These are phyloP conservation scores for Camellia sinensis DNA, from an alignment of 148 eudicot genomes.

Conservation along the genomic window DNA sequence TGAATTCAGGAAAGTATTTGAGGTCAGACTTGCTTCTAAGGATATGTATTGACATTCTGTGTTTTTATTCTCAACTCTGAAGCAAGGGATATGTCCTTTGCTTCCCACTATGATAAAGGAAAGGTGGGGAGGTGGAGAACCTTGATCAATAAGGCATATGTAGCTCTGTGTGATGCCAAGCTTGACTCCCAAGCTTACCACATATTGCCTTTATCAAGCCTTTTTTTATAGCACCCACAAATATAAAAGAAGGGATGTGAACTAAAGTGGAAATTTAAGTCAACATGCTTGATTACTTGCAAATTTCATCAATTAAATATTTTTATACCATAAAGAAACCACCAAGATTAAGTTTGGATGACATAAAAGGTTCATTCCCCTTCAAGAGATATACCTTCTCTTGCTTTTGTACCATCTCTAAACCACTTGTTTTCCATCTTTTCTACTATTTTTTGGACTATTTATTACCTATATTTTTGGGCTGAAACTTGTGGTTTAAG, in stretches of 20 bases:
- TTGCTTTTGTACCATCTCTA: too few species aligned
- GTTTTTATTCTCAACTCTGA: slow-evolving; percentile 6
- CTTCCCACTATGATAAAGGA: slow-evolving; percentile 46
- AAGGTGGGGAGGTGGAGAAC: slow-evolving; percentile 26
- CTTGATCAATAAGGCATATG: slow-evolving; percentile 21
- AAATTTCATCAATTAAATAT: too few species aligned
- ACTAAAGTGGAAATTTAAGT: neutral
- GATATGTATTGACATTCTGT: slow-evolving; percentile 7
- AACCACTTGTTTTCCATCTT: too few species aligned
- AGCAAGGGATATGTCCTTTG: slow-evolving; percentile 46
- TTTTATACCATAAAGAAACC: too few species aligned
- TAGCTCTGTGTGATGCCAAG: slow-evolving; percentile 45
- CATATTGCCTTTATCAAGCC: slow-evolving; percentile 2
- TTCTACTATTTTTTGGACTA: too few species aligned
- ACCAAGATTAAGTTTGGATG: too few species aligned
- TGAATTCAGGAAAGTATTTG: neutral
- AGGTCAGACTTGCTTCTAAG: neutral
- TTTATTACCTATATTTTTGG: too few species aligned
- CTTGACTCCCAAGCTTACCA: slow-evolving; percentile 45
- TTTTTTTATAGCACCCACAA: neutral
- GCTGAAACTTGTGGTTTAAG: too few species aligned
- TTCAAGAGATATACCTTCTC: too few species aligned
- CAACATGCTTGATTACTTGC: too few species aligned
- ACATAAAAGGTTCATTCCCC: too few species aligned
- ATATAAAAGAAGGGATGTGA: neutral